Conservation (phyloP, 1,139 yeast species). For the Ogataea hybrid region DNA sequence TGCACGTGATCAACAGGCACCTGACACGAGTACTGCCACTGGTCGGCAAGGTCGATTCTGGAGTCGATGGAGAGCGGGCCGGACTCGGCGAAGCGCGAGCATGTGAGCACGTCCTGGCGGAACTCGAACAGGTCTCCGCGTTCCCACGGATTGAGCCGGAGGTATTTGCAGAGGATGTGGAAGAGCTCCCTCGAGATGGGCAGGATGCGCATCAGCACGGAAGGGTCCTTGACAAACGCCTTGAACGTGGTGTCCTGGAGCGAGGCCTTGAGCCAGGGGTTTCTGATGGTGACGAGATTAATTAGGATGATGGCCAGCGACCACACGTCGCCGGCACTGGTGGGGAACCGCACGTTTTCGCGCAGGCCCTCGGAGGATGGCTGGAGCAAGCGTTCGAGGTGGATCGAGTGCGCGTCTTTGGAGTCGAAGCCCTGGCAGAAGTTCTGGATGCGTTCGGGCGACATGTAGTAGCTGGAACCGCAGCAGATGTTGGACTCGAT, state of each 20-base stretch:
- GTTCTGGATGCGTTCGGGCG: conserved; percentile 76
- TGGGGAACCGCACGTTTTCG: conserved; percentile 51
- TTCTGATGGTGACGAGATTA: conserved; percentile 78
- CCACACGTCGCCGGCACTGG: conserved; percentile 84
- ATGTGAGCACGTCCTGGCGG: conserved; percentile 38
- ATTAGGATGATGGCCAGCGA: conserved; percentile 79
- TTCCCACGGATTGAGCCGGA: conserved; percentile 61
- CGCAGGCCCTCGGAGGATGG: conserved; percentile 32
- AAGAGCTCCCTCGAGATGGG: conserved; percentile 67
- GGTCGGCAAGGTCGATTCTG: conserved; percentile 26
- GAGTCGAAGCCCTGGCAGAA: conserved; percentile 31
- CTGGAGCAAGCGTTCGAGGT: conserved; percentile 29
- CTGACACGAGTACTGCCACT: conserved; percentile 28
- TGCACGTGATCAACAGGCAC: conserved; percentile 35
- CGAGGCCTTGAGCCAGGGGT: conserved; percentile 89
- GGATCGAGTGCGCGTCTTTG: conserved; percentile 30
- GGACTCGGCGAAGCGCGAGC: conserved; percentile 36
- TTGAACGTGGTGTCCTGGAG: conserved; percentile 57
- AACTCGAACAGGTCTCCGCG: conserved; percentile 56
- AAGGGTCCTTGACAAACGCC: conserved; percentile 48
- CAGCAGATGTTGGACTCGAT: conserved; percentile 75
- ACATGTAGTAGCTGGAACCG: conserved; percentile 90
- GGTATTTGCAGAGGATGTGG: conserved; percentile 48
- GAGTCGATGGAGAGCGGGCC: conserved; percentile 39
- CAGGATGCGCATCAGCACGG: conserved; percentile 58